Percentiles rank a stretch among this genome's conserved stretches.
Conservation (phyloP, 73 alveolate genomes). For the Urostyla sp. region DNA sequence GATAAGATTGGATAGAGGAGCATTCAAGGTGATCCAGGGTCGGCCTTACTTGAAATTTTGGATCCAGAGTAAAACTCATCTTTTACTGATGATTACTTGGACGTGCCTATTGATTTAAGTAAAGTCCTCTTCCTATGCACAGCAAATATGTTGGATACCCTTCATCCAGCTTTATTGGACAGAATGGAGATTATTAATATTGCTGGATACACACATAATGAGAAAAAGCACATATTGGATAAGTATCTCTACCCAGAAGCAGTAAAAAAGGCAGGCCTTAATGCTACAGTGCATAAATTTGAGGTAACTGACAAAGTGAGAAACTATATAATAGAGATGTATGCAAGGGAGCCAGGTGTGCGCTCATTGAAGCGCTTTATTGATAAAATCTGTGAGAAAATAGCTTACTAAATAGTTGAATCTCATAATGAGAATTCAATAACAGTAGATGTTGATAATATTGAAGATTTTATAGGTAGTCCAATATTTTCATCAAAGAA, state of each 20-base stretch:
- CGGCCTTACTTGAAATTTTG: slow-evolving; percentile 79
- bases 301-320: slow-evolving; percentile 52
- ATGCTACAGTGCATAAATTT: neutral
- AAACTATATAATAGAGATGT: slow-evolving; percentile 73
- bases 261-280: slow-evolving; percentile 60
- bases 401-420: slow-evolving; percentile 75
- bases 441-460: slow-evolving; percentile 67
- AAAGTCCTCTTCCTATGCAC: slow-evolving; percentile 84
- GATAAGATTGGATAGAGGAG: slow-evolving; percentile 82
- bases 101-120: slow-evolving; percentile 76
- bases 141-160: slow-evolving; percentile 84
- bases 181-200: slow-evolving; percentile 83
- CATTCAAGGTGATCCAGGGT: slow-evolving; percentile 84
- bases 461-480: slow-evolving; percentile 78
- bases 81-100: slow-evolving; percentile 83
- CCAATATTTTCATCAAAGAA: slow-evolving; percentile 52
- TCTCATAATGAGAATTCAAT: slow-evolving; percentile 47
- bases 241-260: slow-evolving; percentile 60
- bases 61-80: slow-evolving; percentile 84
- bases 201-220: slow-evolving; percentile 84
- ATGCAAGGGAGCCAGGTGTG: slow-evolving; percentile 89
- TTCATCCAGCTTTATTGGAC: slow-evolving; percentile 72
- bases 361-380: slow-evolving; percentile 78
- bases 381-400: slow-evolving; percentile 76
- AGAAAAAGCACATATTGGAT: slow-evolving; percentile 76